A percentile compares a stretch with the other conserved stretches of the same genome.
phyloP scores from a whole-genome alignment of 306 rosid species.

The Corylus avellana region DNA sequence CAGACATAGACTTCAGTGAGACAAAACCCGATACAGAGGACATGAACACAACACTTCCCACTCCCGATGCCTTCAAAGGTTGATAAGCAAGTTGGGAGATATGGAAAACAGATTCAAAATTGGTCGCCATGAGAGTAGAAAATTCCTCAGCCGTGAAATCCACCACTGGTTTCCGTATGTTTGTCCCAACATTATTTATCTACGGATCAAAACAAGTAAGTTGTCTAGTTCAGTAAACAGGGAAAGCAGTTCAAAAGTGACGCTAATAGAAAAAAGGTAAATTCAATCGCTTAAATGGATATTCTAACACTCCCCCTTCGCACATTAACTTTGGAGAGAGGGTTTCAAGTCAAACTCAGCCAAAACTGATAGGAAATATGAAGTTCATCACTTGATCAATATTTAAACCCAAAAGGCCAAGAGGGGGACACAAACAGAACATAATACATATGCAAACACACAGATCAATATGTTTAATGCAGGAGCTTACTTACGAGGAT shows the following conservation, averaged over 20 bases:
- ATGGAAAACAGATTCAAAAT: constrained; percentile 74
- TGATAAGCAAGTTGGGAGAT: constrained; percentile 71
- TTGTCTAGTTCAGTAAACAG: neutral
- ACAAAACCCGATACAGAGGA: constrained; percentile 78
- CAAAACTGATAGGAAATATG: no score
- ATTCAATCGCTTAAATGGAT: no score
- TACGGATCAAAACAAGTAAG: constrained; percentile 25
- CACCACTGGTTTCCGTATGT: constrained; percentile 64
- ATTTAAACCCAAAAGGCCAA: neutral
- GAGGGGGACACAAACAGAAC: neutral
- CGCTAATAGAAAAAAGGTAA: no score
- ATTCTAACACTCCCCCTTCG: neutral
- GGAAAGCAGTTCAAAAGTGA: neutral
- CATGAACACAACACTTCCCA: constrained; percentile 63
- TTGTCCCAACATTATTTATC: constrained; percentile 73
- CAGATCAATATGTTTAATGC: neutral
- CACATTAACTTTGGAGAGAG: no score
- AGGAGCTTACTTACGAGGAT: constrained; percentile 54
- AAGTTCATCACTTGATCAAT: no score
- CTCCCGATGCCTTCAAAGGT: constrained; percentile 59
- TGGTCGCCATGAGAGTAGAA: constrained; percentile 65
- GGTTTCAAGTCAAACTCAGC: no score
- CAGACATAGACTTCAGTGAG: constrained; percentile 73
- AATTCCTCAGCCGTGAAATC: constrained; percentile 63
- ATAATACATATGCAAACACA: neutral